Evolutionary conservation across 1,284 basidiomycete species (phyloP), one percentile per base, ranked within the genome.

Genomic region (Caloboletus firmus): DNA sequence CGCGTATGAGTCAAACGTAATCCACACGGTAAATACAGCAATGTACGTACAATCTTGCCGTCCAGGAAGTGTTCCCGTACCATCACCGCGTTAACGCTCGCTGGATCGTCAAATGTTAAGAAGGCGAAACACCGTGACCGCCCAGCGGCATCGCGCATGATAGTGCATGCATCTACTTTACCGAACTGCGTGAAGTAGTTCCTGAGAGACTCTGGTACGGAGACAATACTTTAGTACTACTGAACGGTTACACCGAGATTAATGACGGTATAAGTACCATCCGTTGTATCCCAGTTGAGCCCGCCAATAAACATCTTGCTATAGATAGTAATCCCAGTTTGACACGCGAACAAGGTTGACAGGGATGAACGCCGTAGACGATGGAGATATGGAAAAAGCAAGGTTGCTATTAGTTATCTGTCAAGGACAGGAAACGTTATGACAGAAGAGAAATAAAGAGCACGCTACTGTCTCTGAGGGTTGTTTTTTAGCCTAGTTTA

Each of bases 231-330:
- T 75, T 74, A 78, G 76, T 70, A 65, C 73, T 74, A 75, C 66
- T 63, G 61, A 64, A 58, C 62, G 58, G 57, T 54, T 61, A 60
- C 63, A 62, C 54, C 62, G 52, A 69, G 62, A 63, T 62, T 63
- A 66, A 70, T 65, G 65, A 65, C 69, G 61, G 68, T 64, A 54
- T 72, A 81, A 77, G 67, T 82, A 85, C 94, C 93, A 78, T 97
- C 95, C 67, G 91, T 94, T 61, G 94, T 97, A 73, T 97, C 94
- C 94, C 95, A 97, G 76, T 96, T 95, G 55, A 97, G 79, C 60
- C 95, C 94, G 61, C 94, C 94, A 66, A 97, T 91, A 72, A 97
- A 97, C 93, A 95, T 97, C 81, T 98, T 98, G 74, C 95, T 96
- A 81, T 73, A 73, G 64, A 69, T 64, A 62, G 58, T 49, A 67